These are phyloP conservation scores for Gossypium thurberi DNA, from an alignment of 345 rosid species.

Conservation along the genomic window DNA sequence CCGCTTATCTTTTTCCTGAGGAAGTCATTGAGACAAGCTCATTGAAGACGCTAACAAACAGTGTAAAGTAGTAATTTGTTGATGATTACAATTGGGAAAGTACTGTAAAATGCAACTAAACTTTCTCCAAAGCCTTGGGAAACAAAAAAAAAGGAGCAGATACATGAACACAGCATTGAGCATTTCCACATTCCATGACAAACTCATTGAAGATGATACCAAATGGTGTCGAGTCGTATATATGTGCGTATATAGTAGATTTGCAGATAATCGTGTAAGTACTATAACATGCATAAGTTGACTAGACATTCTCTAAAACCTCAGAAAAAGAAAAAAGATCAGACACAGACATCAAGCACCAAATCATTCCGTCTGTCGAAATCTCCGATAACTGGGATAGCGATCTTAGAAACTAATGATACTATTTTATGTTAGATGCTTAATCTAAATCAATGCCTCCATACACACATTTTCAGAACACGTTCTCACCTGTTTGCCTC, in stretches of 20 bases:
- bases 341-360: background rate
- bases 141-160: background rate
- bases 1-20: slow-evolving; percentile 70
- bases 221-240: background rate
- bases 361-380: background rate
- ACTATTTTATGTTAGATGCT: background rate
- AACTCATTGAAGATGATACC: background rate
- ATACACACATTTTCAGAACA: background rate
- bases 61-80: background rate
- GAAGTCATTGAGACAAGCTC: slow-evolving; percentile 11
- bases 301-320: background rate
- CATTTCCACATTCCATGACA: background rate
- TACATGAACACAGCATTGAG: too few relatives aligned
- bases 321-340: background rate
- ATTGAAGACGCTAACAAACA: background rate
- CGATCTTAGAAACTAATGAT: background rate
- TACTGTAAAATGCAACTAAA: background rate
- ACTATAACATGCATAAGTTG: background rate
- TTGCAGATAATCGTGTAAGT: background rate
- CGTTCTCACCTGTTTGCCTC: slow-evolving; percentile 58
- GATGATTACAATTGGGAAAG: background rate
- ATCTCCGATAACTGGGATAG: background rate
- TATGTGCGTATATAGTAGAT: background rate
- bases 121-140: background rate
- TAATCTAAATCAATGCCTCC: background rate